Evolutionary conservation across 495 filamentous ascomycete genomes (phyloP).

Genomic region (Penicillium canariense): DNA sequence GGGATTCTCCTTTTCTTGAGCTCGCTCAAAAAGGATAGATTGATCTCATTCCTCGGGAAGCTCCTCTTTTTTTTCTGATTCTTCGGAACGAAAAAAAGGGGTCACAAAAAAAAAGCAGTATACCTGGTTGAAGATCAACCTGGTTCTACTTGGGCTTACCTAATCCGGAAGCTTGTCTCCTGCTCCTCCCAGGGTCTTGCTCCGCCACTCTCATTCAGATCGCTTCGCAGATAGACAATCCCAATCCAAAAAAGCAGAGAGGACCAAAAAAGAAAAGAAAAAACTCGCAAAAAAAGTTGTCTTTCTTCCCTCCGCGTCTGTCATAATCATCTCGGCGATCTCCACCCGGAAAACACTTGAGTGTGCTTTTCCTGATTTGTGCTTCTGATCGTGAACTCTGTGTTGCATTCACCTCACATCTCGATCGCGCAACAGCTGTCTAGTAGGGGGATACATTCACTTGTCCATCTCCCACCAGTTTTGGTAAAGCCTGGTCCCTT

Average conservation of each 20-base stretch:
- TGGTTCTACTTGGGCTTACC: constrained; percentile 28
- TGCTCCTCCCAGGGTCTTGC: constrained; percentile 9
- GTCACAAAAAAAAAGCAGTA: background rate
- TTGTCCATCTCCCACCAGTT: constrained; percentile 88
- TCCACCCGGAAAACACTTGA: constrained; percentile 44
- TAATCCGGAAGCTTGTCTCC: constrained; percentile 31
- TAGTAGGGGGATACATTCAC: constrained; percentile 88
- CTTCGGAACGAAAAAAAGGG: constrained; percentile 5
- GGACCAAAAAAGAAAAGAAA: constrained; percentile 14
- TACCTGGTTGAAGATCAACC: constrained; percentile 1
- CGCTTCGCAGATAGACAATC: constrained; percentile 38
- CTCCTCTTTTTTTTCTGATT: constrained; percentile 2
- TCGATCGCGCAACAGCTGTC: constrained; percentile 9
- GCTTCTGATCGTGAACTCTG: constrained; percentile 11
- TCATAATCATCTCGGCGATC: constrained; percentile 19
- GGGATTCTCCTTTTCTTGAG: constrained; percentile 15
- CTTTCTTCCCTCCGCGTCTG: constrained; percentile 21
- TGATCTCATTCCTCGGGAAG: constrained; percentile 7
- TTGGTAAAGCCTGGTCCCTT: constrained; percentile 57
- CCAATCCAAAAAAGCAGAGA: constrained; percentile 30
- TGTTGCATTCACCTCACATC: constrained; percentile 16
- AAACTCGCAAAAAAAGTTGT: constrained; percentile 20
- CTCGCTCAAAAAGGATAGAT: constrained; percentile 7
- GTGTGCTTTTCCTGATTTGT: constrained; percentile 40
- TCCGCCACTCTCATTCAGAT: constrained; percentile 33